A percentile compares a stretch with the other conserved stretches of the same genome.
phyloP scores from a whole-genome alignment of 345 rosid genomes.

The Heritiera fomes region DNA sequence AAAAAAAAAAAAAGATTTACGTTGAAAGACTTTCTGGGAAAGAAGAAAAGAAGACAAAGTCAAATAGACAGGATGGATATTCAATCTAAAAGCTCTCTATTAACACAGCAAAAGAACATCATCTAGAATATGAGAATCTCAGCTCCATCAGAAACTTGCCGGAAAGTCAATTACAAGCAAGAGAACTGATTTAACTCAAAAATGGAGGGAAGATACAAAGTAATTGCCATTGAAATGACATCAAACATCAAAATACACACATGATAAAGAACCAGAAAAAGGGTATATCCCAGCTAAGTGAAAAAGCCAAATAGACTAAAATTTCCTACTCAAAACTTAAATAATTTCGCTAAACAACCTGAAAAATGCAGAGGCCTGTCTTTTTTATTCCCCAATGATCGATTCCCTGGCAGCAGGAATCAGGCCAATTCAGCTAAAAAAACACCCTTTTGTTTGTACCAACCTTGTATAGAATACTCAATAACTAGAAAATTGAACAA shows the following conservation, averaged over 20 bases:
- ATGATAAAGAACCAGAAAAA: not conserved
- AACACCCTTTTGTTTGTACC: not conserved
- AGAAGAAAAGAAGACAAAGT: not conserved
- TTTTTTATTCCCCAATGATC: not conserved
- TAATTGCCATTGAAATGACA: not conserved
- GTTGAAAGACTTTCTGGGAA: too few species aligned
- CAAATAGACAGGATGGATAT: not conserved
- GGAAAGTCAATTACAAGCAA: not conserved
- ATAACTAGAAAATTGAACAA: not conserved
- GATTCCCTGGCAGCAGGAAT: not conserved
- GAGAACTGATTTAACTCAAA: not conserved
- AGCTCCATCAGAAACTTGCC: not conserved
- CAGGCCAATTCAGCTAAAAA: not conserved
- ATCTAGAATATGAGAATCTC: not conserved
- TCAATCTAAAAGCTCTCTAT: not conserved
- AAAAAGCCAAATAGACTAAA: not conserved
- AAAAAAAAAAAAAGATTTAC: not conserved
- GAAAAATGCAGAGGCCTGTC: constrained; percentile 2
- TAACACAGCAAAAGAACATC: not conserved
- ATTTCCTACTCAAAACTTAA: not conserved
- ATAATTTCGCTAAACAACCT: not conserved
- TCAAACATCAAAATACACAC: not conserved
- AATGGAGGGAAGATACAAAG: not conserved
- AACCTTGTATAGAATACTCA: not conserved
- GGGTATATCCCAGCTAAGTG: not conserved